Evolutionary conservation across 192 early-diverging fungal species (phyloP).

Genomic region (Umbelopsis ramanniana): DNA sequence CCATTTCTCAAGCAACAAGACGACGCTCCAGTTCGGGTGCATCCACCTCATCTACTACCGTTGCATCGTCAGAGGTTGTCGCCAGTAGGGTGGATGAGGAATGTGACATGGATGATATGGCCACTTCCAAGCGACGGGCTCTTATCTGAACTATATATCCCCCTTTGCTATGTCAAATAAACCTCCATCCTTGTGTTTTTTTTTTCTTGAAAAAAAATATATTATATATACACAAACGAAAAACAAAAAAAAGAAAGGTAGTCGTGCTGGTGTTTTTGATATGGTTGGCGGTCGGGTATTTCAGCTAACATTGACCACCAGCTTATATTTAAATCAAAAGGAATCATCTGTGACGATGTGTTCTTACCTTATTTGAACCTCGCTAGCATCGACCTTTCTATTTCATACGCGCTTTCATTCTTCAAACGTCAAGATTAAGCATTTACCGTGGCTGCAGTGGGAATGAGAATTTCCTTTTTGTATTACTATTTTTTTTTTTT

Average conservation of each 20-base stretch:
- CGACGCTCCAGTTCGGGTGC: constrained; percentile 32
- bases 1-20: constrained; percentile 14
- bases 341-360: no score
- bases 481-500: no score
- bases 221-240: not conserved
- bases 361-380: no score
- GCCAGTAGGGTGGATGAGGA: constrained; percentile 10
- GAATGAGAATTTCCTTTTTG: no score
- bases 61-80: not conserved
- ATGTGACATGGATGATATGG: constrained; percentile 21
- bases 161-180: constrained; percentile 19
- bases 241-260: no score
- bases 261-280: no score
- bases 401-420: no score
- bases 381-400: no score
- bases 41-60: constrained; percentile 23
- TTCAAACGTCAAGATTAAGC: no score
- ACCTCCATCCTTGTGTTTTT: not conserved
- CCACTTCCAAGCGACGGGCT: constrained; percentile 18
- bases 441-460: no score
- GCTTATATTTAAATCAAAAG: not conserved
- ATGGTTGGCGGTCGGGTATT: no score
- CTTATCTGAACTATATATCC: constrained; percentile 20
- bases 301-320: not conserved
- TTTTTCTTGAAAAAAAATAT: not conserved